A percentile compares a stretch with the other conserved stretches of the same genome.
phyloP scores from a whole-genome alignment of 202 grass and related monocot genomes.

The Carex arenaria region DNA sequence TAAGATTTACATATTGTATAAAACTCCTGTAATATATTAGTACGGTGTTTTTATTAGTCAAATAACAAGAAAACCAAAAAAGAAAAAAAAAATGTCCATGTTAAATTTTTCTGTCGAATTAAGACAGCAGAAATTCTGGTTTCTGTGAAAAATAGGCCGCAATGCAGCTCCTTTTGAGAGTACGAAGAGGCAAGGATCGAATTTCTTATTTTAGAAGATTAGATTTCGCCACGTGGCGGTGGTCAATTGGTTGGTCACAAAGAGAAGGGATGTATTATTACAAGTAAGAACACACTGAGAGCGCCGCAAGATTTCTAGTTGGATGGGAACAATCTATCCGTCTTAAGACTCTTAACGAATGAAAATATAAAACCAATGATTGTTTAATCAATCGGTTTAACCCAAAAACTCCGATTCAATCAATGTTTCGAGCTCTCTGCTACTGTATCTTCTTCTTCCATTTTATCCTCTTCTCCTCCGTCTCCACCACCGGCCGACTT shows the following conservation, averaged over 20 bases:
- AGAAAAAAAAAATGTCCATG: no score
- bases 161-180: neutral
- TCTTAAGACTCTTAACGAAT: neutral
- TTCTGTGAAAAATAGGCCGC: neutral
- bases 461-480: constrained; percentile 10
- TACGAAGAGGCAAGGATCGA: neutral
- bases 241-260: no score
- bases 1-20: no score
- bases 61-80: no score
- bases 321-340: no score
- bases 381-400: neutral
- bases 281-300: no score
- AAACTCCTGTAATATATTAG: no score
- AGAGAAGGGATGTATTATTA: no score
- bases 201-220: neutral
- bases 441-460: constrained; percentile 11
- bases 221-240: neutral
- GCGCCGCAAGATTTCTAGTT: neutral
- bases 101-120: neutral
- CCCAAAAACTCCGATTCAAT: neutral
- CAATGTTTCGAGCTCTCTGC: neutral
- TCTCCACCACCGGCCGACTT: constrained; percentile 15
- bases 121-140: neutral
- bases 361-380: neutral
- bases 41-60: no score